These are phyloP conservation scores for Fimicolochytrium jonesii DNA, from an alignment of 192 early-diverging fungal species.

Conservation along the genomic window DNA sequence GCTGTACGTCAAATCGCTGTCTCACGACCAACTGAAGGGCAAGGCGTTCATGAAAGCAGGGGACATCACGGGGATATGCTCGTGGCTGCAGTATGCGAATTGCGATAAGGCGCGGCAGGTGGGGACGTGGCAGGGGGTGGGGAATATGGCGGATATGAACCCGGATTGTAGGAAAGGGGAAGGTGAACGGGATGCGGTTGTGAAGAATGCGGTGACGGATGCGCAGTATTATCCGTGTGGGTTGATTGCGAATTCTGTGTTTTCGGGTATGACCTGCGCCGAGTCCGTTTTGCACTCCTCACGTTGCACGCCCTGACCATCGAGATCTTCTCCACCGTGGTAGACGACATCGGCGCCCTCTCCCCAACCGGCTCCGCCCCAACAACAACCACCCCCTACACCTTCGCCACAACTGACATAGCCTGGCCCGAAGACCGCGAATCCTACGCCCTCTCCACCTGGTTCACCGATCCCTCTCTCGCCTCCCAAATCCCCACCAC, in stretches of 20 bases:
- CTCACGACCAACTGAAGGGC: slow-evolving; percentile 78
- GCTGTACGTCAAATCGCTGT: slow-evolving; percentile 87
- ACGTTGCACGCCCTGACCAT: background rate
- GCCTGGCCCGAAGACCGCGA: slow-evolving; percentile 84
- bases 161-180: slow-evolving; percentile 17
- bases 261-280: slow-evolving; percentile 66
- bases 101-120: slow-evolving; percentile 3
- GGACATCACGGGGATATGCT: slow-evolving; percentile 16
- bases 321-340: slow-evolving; percentile 39
- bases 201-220: background rate
- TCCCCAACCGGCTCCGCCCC: slow-evolving; percentile 31
- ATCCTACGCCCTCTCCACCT: slow-evolving; percentile 51
- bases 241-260: slow-evolving; percentile 95
- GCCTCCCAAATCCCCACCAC: slow-evolving; percentile 38
- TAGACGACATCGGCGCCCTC: slow-evolving; percentile 38
- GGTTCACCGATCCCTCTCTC: slow-evolving; percentile 30
- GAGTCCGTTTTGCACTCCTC: slow-evolving; percentile 6
- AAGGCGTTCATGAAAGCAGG: slow-evolving; percentile 16
- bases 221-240: slow-evolving; percentile 89
- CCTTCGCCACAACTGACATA: slow-evolving; percentile 67
- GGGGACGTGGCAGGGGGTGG: slow-evolving; percentile 4
- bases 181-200: slow-evolving; percentile 9
- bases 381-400: slow-evolving; percentile 14
- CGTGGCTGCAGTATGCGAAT: slow-evolving; percentile 23
- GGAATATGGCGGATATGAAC: slow-evolving; percentile 20